Evolutionary conservation across 1,284 basidiomycete genomes (phyloP), one percentile per base, ranked within the genome.

Genomic region (Butyriboletus appendiculatus): DNA sequence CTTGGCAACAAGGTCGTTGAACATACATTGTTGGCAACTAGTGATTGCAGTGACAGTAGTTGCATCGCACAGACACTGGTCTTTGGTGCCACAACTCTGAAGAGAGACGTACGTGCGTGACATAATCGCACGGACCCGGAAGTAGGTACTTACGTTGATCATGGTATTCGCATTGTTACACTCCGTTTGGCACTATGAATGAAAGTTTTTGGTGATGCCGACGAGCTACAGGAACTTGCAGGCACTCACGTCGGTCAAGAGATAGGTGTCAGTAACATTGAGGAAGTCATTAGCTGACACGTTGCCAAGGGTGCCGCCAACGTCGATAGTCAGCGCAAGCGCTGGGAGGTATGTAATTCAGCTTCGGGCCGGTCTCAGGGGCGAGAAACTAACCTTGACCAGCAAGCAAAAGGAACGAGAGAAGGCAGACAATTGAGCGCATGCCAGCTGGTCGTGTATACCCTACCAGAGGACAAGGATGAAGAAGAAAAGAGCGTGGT

Each of bases 1-100:
- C 34, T 68, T 69, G 8, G 64, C 61, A 60, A 90, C 78, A 35
- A 88, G 70, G 52, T 73, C 68, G 43, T 69, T 67, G 64, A 86
- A 84, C 75, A 85, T 78, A 73, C 88, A 89, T 61, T 84, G 79
- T 64, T 90, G 78, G 69, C 86, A 87, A 22, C 58, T 48, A 1
- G 72, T 68, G 51, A 90, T 68, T 0, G 65, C 57, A 0, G 62
- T 48, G 28, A 80, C 73, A 2, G 78, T 78, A 2, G 56, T 61
- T 16, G 66, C 52, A 16, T 50, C 59, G 74, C 87, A 90, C 30
- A 86, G 74, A 65, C 86, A 88, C 14, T 56, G 54, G 41, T 77
- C 65, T 57, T 80, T 69, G 15, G 56, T 56, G 45, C 71, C 63
- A 40, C 66, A 68, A 16, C 43, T 63, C 68, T 68, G 44, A 37